These are phyloP conservation scores for Hygrocybe punicea DNA, from an alignment of 768 basidiomycete genomes.

Conservation along the genomic window DNA sequence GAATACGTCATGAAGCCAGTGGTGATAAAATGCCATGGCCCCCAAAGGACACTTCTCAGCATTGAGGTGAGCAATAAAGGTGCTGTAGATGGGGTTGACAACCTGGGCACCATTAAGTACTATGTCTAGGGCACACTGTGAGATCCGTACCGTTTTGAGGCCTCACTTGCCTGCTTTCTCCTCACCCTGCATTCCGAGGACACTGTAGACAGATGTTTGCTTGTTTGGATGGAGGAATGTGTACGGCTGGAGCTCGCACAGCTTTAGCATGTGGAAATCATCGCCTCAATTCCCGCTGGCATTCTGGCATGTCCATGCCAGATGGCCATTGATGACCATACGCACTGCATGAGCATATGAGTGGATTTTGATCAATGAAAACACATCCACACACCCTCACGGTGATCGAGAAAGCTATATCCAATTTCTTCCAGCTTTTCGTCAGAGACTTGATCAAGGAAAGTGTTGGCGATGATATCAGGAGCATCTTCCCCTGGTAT, in stretches of 20 bases:
- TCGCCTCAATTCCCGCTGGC: constrained; percentile 32
- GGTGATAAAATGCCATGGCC: constrained; percentile 26
- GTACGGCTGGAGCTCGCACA: constrained; percentile 29
- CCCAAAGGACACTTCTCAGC: constrained; percentile 27
- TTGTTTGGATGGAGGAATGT: constrained; percentile 23
- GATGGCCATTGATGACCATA: constrained; percentile 24
- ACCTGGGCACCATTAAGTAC: constrained; percentile 14
- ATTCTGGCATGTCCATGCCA: constrained; percentile 28
- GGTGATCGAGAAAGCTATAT: constrained; percentile 25
- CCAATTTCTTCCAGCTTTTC: constrained; percentile 24
- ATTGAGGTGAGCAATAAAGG: constrained; percentile 27
- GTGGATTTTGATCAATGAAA: neutral
- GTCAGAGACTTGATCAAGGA: constrained; percentile 24
- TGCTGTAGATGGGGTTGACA: constrained; percentile 28
- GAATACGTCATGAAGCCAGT: constrained; percentile 25
- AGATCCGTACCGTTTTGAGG: constrained; percentile 22
- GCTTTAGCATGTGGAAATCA: constrained; percentile 24
- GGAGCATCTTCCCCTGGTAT: constrained; percentile 27
- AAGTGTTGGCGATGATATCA: constrained; percentile 33
- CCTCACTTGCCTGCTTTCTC: constrained; percentile 24
- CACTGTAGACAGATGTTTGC: constrained; percentile 13
- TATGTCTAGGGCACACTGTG: neutral
- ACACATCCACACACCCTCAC: constrained; percentile 21
- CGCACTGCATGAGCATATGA: constrained; percentile 15
- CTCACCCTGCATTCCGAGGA: constrained; percentile 29